phyloP scores from a whole-genome alignment of 1,284 basidiomycete genomes.

The Cryptococcus sp. region DNA sequence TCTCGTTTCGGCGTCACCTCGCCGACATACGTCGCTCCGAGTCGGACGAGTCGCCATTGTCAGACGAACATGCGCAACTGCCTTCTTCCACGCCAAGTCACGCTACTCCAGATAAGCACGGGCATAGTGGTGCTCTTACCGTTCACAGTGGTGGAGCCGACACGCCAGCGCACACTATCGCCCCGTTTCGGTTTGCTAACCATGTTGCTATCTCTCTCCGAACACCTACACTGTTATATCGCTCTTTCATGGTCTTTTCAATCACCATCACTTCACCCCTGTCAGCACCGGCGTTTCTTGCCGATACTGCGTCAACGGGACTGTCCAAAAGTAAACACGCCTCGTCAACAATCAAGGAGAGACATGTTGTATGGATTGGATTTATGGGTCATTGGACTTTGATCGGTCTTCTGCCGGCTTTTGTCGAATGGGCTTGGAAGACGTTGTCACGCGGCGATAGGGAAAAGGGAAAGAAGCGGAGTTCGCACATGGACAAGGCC shows the following conservation, averaged over 20 bases:
- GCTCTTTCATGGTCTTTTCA: conserved; percentile 64
- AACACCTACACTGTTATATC: conserved; percentile 67
- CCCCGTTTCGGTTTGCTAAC: conserved; percentile 80
- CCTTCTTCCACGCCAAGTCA: conserved; percentile 42
- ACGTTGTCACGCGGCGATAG: conserved; percentile 25
- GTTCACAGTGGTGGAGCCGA: conserved; percentile 43
- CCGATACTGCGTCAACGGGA: conserved; percentile 30
- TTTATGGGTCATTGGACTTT: conserved; percentile 45
- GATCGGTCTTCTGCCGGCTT: conserved; percentile 36
- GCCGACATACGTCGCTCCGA: conserved; percentile 72
- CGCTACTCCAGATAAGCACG: conserved; percentile 48
- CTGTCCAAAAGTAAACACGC: conserved; percentile 22
- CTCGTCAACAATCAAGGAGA: conserved; percentile 24
- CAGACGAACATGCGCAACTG: conserved; percentile 17
- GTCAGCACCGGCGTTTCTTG: conserved; percentile 39
- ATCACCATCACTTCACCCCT: conserved; percentile 63
- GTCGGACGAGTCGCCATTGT: conserved; percentile 10
- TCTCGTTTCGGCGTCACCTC: conserved; percentile 90
- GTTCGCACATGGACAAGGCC: conserved; percentile 31
- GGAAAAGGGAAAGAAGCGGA: conserved; percentile 45
- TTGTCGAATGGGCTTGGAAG: conserved; percentile 40
- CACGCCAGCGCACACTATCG: conserved; percentile 36
- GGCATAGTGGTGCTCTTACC: conserved; percentile 26
- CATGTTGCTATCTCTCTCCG: conserved; percentile 87
- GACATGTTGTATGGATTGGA: conserved; percentile 40